phyloP scores from a whole-genome alignment of 129 eudicot species.

The Solidago caesia region DNA sequence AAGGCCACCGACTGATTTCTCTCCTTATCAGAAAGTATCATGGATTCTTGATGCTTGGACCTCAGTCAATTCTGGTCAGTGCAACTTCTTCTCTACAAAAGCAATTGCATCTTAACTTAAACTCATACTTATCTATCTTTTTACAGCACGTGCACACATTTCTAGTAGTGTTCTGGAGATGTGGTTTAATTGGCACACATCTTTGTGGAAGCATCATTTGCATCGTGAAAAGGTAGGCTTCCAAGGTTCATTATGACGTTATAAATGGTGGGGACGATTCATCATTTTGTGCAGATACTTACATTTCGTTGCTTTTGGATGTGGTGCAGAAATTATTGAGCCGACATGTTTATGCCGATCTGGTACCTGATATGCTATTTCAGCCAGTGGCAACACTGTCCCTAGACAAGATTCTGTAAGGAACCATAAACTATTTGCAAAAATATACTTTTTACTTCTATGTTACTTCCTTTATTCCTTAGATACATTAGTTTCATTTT shows the following conservation, averaged over 20 bases:
- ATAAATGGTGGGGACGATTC: neutral
- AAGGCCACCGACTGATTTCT: conserved; percentile 75
- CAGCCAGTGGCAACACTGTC: conserved; percentile 59
- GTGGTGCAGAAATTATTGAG: conserved; percentile 40
- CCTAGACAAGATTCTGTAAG: conserved; percentile 58
- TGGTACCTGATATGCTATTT: conserved; percentile 64
- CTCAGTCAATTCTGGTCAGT: conserved; percentile 58
- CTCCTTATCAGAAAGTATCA: conserved; percentile 64
- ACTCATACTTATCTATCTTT: neutral
- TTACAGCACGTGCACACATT: conserved; percentile 48
- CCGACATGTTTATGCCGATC: conserved; percentile 31
- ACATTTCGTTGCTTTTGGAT: neutral
- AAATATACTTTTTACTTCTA: neutral
- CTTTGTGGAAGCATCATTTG: conserved; percentile 58
- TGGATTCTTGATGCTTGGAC: conserved; percentile 75
- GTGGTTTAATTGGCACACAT: conserved; percentile 96
- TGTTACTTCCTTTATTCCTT: neutral
- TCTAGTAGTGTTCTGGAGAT: conserved; percentile 63
- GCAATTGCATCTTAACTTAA: conserved; percentile 9
- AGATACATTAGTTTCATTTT: neutral
- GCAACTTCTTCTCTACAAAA: conserved; percentile 2
- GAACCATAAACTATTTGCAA: neutral
- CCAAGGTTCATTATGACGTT: neutral
- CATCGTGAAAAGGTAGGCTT: conserved; percentile 45
- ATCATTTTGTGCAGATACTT: conserved; percentile 6